phyloP scores from a whole-genome alignment of 2,329 filamentous ascomycete species.

The Drechslerella dactyloides region DNA sequence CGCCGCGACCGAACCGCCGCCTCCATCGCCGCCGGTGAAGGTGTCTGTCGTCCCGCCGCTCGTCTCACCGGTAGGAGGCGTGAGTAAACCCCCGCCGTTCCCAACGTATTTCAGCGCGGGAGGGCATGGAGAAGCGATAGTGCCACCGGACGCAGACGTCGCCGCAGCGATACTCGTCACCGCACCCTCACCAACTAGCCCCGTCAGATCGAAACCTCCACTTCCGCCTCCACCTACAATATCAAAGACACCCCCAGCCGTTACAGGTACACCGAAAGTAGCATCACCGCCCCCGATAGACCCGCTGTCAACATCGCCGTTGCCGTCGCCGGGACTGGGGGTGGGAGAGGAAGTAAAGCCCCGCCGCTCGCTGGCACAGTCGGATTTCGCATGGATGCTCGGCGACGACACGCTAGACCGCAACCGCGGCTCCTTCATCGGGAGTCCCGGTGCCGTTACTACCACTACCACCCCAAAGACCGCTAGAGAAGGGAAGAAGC shows the following conservation, averaged over 20 bases:
- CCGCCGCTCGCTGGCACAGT: constrained; percentile 53
- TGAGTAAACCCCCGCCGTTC: constrained; percentile 39
- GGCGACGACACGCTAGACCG: constrained; percentile 53
- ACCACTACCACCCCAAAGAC: background rate
- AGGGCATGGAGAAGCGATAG: background rate
- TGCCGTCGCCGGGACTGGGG: background rate
- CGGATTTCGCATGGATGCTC: constrained; percentile 55
- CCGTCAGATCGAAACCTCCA: background rate
- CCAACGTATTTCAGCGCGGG: constrained; percentile 35
- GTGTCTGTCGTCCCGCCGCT: background rate
- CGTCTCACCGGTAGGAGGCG: constrained; percentile 9
- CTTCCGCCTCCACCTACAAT: background rate
- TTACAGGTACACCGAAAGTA: too few relatives aligned
- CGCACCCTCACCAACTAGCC: constrained; percentile 2
- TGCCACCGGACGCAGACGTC: background rate
- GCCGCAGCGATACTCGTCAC: background rate
- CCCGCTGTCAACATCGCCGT: background rate
- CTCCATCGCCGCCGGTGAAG: background rate
- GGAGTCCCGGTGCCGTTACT: background rate
- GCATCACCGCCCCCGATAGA: background rate
- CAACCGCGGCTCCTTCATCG: constrained; percentile 52
- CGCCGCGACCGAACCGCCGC: constrained; percentile 7
- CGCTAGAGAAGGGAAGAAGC: background rate
- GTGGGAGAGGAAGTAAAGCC: constrained; percentile 16
- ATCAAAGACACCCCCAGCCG: too few relatives aligned